phyloP scores from a whole-genome alignment of 176 grass and related monocot genomes.

The Carex myosuroides region DNA sequence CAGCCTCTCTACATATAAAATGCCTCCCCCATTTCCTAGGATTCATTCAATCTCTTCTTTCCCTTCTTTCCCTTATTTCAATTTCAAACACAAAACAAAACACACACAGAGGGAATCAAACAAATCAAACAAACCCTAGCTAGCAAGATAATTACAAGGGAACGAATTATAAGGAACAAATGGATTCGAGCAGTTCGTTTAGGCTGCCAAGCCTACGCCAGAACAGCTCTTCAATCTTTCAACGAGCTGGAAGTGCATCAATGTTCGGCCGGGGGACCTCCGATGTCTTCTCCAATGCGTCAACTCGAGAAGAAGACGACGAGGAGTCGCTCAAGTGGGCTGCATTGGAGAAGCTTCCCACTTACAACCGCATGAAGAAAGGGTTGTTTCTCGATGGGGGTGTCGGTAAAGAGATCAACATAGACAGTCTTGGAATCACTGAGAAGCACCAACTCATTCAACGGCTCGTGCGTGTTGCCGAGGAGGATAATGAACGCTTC shows the following conservation, averaged over 20 bases:
- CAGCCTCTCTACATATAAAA: not conserved
- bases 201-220: constrained; percentile 30
- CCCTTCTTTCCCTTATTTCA: not conserved
- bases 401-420: constrained; percentile 25
- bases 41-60: not conserved
- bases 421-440: constrained; percentile 32
- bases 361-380: constrained; percentile 39
- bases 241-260: constrained; percentile 6
- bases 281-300: constrained; percentile 38
- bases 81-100: not conserved
- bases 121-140: not conserved
- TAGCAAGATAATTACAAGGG: not conserved
- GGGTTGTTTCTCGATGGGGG: constrained; percentile 18
- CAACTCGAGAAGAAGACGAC: constrained; percentile 34
- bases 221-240: constrained; percentile 26
- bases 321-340: constrained; percentile 62
- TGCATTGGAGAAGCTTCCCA: constrained; percentile 50
- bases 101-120: not conserved
- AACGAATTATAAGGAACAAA: not conserved
- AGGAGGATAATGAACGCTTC: constrained; percentile 61
- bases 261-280: not conserved
- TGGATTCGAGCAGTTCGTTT: constrained; percentile 22
- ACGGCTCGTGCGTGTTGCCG: constrained; percentile 43
- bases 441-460: constrained; percentile 37
- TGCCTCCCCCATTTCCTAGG: not conserved